phyloP scores from a whole-genome alignment of 257 asterid species.

The Apocynum venetum region DNA sequence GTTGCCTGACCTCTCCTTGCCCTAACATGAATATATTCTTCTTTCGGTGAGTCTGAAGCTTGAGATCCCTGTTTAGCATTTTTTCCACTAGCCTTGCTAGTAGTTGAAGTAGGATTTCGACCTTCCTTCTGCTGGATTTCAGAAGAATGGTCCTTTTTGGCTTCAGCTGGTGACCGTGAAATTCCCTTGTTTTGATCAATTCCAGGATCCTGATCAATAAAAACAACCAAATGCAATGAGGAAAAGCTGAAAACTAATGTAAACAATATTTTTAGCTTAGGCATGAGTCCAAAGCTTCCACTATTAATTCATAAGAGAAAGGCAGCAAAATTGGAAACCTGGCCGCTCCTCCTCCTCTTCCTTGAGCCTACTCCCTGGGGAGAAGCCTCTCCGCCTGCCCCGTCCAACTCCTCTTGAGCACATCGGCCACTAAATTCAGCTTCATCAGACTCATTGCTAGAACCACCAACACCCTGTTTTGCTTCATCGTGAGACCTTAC shows the following conservation, averaged over 20 bases:
- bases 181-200: constrained; percentile 40
- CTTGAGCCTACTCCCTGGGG: constrained; percentile 46
- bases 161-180: constrained; percentile 32
- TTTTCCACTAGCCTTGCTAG: constrained; percentile 54
- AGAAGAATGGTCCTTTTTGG: constrained; percentile 25
- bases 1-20: constrained; percentile 98
- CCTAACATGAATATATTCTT: constrained; percentile 76
- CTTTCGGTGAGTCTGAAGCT: constrained; percentile 74
- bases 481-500: constrained; percentile 41
- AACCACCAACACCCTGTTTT: constrained; percentile 35
- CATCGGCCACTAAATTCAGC: constrained; percentile 67
- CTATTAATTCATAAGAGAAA: not conserved
- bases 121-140: constrained; percentile 49
- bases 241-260: not conserved
- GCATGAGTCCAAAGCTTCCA: not conserved
- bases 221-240: constrained; percentile 9
- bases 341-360: constrained; percentile 73
- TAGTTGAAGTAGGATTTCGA: constrained; percentile 32
- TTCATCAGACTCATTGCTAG: constrained; percentile 59
- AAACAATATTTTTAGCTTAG: not conserved
- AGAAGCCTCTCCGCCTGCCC: constrained; percentile 37
- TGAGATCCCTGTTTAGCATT: constrained; percentile 60
- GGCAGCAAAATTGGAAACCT: constrained; percentile 37
- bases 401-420: constrained; percentile 48
- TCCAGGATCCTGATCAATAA: constrained; percentile 44